Evolutionary conservation across 2,329 filamentous ascomycete genomes (phyloP), one percentile per base, ranked within the genome.

Genomic region (Orbilia brochopaga): DNA sequence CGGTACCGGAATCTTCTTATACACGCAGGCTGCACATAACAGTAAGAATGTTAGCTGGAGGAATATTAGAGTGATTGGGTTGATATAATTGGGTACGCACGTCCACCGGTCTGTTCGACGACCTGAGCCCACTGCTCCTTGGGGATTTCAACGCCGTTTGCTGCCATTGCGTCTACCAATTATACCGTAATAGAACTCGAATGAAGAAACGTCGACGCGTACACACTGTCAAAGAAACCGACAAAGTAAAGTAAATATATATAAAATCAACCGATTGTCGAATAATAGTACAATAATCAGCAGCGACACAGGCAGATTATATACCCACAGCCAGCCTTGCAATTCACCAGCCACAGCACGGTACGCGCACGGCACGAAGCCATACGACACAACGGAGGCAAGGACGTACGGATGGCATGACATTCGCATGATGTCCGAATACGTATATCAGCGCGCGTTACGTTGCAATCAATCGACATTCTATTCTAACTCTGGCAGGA

Each of bases 91-190:
- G 78, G 75, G n/a, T 32, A 2, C 8, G 6, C 17, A 83, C 88
- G 86, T 63, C 87, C 88, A 76, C 90, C 91, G 65, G 85, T 88
- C 84, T 91, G 86, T 81, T 96, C 90, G 77, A 94, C 84, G 76
- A 97, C 90, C 81, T 94, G 90, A 57, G 93, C 93, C 91, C 89
- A 95, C 83, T 97, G 93, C 80, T 88, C 88, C 56, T 84, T 86
- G 69, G 93, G 93, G 78, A 97, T 85, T n/a, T n/a, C n/a, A 63
- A 86, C 37, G 42, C 59, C 59, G 69, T 78, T 76, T 58, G 78
- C 70, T 62, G 82, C 78, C 82, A 84, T 84, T 57, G 27, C 78
- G 78, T 37, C 8, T 32, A 32, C 27, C 8, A 32, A 32, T 32
- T 32, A n/a, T n/a, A n/a, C n/a, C n/a, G n/a, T n/a, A n/a, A n/a